A percentile compares a stretch with the other conserved stretches of the same genome.
Evolutionary conservation across 345 rosid species (phyloP).

Genomic region (Hirschfeldia incana): DNA sequence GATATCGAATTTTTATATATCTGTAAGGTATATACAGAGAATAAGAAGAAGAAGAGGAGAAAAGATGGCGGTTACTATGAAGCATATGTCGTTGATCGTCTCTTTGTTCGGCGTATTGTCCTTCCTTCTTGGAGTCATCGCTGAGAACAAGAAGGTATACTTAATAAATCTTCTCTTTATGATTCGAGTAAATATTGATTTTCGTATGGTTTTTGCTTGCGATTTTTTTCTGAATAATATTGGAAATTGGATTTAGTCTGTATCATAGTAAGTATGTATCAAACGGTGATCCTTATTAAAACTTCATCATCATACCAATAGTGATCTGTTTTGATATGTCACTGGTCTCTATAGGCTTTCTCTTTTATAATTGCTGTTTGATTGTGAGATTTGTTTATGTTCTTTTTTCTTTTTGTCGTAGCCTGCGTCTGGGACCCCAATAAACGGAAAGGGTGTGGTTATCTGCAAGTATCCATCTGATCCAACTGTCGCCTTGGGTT

Average conservation of each 20-base stretch:
- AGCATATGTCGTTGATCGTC: conserved; percentile 60
- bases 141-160: conserved; percentile 79
- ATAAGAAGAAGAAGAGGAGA: conserved; percentile 5
- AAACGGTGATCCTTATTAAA: conserved; percentile 1
- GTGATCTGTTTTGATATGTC: not conserved
- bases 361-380: not conserved
- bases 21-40: not conserved
- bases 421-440: conserved; percentile 75
- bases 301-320: not conserved
- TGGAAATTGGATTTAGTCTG: not conserved
- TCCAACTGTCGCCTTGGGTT: conserved; percentile 68
- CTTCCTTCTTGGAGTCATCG: conserved; percentile 65
- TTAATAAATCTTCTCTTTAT: not conserved
- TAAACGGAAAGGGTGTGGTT: conserved; percentile 57
- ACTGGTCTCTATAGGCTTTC: not conserved
- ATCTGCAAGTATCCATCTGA: conserved; percentile 85
- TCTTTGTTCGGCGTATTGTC: conserved; percentile 58
- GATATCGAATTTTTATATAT: not conserved
- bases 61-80: conserved; percentile 61
- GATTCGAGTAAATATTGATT: not conserved
- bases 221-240: not conserved
- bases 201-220: not conserved
- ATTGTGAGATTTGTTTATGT: conserved; percentile 15
- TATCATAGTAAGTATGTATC: not conserved
- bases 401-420: conserved; percentile 10